Base-by-base conservation (phyloP, 371 early-diverging fungal genomes). In the Rhizomucor miehei region DNA sequence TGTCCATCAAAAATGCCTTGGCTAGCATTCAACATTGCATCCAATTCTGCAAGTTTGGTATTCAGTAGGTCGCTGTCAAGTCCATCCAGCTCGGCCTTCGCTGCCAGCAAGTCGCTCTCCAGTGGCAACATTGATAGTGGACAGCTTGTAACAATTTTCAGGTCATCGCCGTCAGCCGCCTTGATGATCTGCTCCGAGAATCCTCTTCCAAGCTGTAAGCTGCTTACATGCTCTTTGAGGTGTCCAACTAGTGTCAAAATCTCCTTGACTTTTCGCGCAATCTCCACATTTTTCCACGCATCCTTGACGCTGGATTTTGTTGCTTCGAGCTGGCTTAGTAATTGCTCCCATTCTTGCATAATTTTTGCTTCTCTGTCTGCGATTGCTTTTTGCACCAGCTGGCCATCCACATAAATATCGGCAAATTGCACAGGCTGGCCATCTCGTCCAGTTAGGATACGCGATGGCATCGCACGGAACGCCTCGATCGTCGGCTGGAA, bases 261-360 rank as follows among this genome's bases (percentile, higher is more conserved):
- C 0, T 71, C 65, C 53, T 81, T 81, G 23, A 75, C 63, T 34
- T 72, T 67, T n/a, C 73, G 64, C 1, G 73, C 71, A 50, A 77
- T 69, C 17, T 72, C 74, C 4, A 69, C 71, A 5, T 53, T 62
- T 21, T 65, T 64, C 12, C 65, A 54, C 0, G 79, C 67, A 0
- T 52, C 57, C 24, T 75, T 66, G 0, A 79, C 35, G 6, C 56
- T 50, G 4, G 21, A 40, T 9, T 60, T 57, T 13, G 65, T 62
- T 13, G 56, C 41, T 1, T 57, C 56, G 20, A 71, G 59, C 20
- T 71, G 67, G 13, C 62, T 51, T 14, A 62, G 63, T 8, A 78
- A 53, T 0, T 59, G 63, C 20, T 58, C 16, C 79, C 79, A 81
- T 35, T 65, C 65, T 8, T 62, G 43, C 43, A 78, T 25, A 4